Conservation (phyloP, 495 filamentous ascomycete genomes). For the Monascus purpureus region DNA sequence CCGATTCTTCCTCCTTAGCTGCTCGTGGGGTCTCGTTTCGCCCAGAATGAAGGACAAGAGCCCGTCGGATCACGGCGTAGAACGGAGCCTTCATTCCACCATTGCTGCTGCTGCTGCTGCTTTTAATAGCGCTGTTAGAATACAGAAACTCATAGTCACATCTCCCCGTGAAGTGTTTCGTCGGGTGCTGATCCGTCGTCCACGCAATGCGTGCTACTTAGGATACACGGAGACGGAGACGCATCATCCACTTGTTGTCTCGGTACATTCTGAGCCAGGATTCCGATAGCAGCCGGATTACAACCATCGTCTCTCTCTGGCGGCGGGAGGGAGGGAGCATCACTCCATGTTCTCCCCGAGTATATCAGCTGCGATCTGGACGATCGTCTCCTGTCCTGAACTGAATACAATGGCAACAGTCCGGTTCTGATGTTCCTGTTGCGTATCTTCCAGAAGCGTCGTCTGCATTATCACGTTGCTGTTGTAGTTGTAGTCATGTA, state of each 20-base stretch:
- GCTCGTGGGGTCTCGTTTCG: slow-evolving; percentile 58
- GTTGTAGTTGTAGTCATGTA: slow-evolving; percentile 15
- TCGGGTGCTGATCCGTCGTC: slow-evolving; percentile 54
- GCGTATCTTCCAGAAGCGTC: slow-evolving; percentile 19
- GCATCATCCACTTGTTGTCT: slow-evolving; percentile 27
- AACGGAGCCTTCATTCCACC: too few species aligned
- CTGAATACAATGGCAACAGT: slow-evolving; percentile 47
- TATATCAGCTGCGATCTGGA: slow-evolving; percentile 52
- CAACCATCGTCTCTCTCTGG: slow-evolving; percentile 33
- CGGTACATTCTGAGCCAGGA: slow-evolving; percentile 38
- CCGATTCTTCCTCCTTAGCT: slow-evolving; percentile 56
- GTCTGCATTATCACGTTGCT: slow-evolving; percentile 31
- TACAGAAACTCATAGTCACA: slow-evolving; percentile 80
- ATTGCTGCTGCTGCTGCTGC: too few species aligned
- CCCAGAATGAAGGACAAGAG: slow-evolving; percentile 67
- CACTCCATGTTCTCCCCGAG: slow-evolving; percentile 50
- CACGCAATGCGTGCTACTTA: slow-evolving; percentile 64
- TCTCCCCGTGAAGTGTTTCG: slow-evolving; percentile 40
- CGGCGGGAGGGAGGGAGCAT: slow-evolving; percentile 36
- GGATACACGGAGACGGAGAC: slow-evolving; percentile 37
- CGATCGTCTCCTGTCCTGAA: slow-evolving; percentile 47
- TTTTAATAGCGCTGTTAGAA: too few species aligned
- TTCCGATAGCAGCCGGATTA: slow-evolving; percentile 43
- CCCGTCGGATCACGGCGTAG: slow-evolving; percentile 57
- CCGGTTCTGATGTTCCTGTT: too few species aligned